phyloP scores from a whole-genome alignment of 2,329 filamentous ascomycete genomes.

The Cytospora piceae region DNA sequence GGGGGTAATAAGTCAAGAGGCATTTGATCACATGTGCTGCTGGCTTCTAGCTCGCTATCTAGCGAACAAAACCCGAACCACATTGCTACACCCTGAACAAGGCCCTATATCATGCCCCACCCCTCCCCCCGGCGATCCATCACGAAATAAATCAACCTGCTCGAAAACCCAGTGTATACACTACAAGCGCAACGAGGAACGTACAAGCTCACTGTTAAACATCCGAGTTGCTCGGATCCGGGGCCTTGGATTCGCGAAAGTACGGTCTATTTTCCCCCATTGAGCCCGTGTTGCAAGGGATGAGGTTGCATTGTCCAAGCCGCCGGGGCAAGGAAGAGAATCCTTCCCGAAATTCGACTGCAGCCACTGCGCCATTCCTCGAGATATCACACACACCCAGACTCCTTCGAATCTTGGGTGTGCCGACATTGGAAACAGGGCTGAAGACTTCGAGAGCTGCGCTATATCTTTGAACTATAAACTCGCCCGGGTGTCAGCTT shows the following conservation, averaged over 20 bases:
- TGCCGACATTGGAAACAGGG: background rate
- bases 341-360: conserved; percentile 20
- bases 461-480: background rate
- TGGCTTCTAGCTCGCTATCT: no score
- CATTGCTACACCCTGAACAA: no score
- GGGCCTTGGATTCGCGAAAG: background rate
- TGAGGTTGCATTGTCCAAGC: conserved; percentile 15
- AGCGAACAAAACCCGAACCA: no score
- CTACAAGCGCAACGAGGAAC: background rate
- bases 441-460: background rate
- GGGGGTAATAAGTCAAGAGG: no score
- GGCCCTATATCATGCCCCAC: no score
- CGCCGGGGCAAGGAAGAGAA: conserved; percentile 6
- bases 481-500: background rate
- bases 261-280: background rate
- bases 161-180: background rate
- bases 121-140: no score
- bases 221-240: background rate
- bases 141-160: background rate
- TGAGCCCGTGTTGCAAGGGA: conserved; percentile 12
- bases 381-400: conserved; percentile 6
- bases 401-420: background rate
- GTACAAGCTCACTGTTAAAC: background rate
- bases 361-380: conserved; percentile 5
- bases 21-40: no score